Base-by-base conservation (phyloP, 139 green algal species). In the Trebouxia sp. region DNA sequence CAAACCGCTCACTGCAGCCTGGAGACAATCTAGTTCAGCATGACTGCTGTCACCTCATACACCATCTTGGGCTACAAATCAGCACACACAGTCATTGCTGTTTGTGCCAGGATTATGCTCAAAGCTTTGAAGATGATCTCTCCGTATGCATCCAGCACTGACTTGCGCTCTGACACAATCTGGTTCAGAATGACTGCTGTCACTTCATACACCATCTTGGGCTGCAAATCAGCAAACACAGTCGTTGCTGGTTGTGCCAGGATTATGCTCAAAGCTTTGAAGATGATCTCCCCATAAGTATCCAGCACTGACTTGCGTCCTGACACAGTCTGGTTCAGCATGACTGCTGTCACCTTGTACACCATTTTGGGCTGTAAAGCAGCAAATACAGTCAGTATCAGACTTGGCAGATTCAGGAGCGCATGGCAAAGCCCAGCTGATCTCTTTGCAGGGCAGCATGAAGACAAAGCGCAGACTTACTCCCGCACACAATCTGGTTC, bases 361-460 rank as follows among this genome's bases (percentile, higher is more conserved):
- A 83, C 82, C 65, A 85, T 67, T 42, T 82, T 75, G 41, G 76
- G 51, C 76, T 85, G 82, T 74, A 84, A 35, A 41, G 1, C 47
- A 53, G 47, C 14, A 17, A 14, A 53, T 53, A 53, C 47, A 26
- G n/a, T n/a, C 47, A 53, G 15, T 14, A 6, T 14, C 47, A 26
- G 1, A 26, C 15, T 5, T 53, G 47, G 1, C 15, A 53, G 15
- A 17, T 26, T 53, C 14, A 53, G 15, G 1, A n/a, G n/a, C n/a
- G n/a, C n/a, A n/a, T n/a, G 83, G 83, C 93, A 93, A 97, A 2
- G 87, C 93, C 9, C 89, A 92, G 2, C 95, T 75, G 79, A 97
- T 85, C 43, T 96, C 90, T 20, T 89, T n/a, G n/a, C n/a, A n/a
- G n/a, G n/a, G n/a, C n/a, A n/a, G n/a, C 91, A 77, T 97, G 96